These are phyloP conservation scores for Candida koratica DNA, from an alignment of 805 yeast genomes.

Conservation along the genomic window DNA sequence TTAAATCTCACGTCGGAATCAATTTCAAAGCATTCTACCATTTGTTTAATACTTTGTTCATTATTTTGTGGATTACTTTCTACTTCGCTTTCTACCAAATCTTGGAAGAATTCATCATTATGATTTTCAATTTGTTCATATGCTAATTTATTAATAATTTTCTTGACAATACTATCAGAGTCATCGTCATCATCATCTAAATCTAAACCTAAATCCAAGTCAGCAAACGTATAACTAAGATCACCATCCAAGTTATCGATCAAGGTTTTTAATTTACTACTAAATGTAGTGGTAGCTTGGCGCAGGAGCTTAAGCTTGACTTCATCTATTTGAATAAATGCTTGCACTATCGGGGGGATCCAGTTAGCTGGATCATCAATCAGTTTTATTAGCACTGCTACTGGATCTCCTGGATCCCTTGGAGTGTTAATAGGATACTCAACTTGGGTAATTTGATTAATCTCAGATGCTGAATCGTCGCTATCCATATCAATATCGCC, in stretches of 20 bases:
- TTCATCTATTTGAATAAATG: conserved; percentile 12
- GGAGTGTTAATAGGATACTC: conserved; percentile 4
- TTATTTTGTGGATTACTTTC: conserved; percentile 18
- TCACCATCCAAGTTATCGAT: conserved; percentile 4
- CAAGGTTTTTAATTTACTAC: conserved; percentile 1
- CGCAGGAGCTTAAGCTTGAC: conserved; percentile 8
- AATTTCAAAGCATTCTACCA: conserved; percentile 28
- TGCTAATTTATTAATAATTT: conserved; percentile 15
- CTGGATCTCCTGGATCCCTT: conserved; percentile 6
- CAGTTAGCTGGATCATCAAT: conserved; percentile 4
- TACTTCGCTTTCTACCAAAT: conserved; percentile 25
- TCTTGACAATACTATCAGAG: conserved; percentile 20
- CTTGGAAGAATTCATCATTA: conserved; percentile 9
- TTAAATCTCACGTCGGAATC: conserved; percentile 26
- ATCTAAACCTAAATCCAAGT: conserved; percentile 8
- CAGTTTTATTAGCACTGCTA: conserved; percentile 7
- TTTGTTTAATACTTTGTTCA: conserved; percentile 11
- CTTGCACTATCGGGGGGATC: conserved; percentile 10
- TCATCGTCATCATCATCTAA: conserved; percentile 11
- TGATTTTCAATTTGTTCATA: conserved; percentile 2
- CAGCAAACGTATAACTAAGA: conserved; percentile 9
- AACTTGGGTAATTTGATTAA: not conserved
- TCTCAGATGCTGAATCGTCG: not conserved
- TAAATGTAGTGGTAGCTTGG: conserved; percentile 3
- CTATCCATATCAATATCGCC: not conserved